A percentile compares a stretch with the other conserved stretches of the same genome.
Conservation (phyloP, 2,329 filamentous ascomycete genomes). For the Paecilomyces formosus region DNA sequence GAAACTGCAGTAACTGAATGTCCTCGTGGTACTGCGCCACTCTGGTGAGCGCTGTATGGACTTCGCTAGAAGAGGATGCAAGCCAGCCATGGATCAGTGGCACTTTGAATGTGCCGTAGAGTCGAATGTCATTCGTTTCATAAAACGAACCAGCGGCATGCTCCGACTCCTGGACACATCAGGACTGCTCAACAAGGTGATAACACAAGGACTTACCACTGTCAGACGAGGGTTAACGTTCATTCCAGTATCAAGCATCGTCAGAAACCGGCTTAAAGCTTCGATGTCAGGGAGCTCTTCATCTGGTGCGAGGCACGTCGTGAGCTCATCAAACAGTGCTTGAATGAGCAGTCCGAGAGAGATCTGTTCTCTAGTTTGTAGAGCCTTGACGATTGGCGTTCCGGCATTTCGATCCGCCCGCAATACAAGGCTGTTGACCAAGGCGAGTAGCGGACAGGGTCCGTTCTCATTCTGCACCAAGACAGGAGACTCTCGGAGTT, state of each 20-base stretch:
- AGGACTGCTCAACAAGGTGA: slow-evolving; percentile 29
- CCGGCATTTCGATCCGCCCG: slow-evolving; percentile 62
- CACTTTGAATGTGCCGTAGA: slow-evolving; percentile 84
- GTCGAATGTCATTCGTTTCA: slow-evolving; percentile 75
- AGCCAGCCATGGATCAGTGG: slow-evolving; percentile 93
- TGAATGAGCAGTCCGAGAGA: slow-evolving; percentile 79
- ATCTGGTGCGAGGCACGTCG: slow-evolving; percentile 63
- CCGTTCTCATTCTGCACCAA: slow-evolving; percentile 91
- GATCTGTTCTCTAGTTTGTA: slow-evolving; percentile 77
- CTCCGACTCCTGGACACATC: slow-evolving; percentile 19
- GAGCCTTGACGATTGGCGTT: slow-evolving; percentile 68
- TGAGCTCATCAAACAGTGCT: slow-evolving; percentile 87
- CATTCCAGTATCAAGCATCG: slow-evolving; percentile 90
- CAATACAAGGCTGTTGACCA: slow-evolving; percentile 86
- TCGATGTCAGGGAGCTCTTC: slow-evolving; percentile 74
- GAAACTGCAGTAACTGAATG: slow-evolving; percentile 79
- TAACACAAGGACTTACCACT: slow-evolving; percentile 34
- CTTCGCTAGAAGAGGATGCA: slow-evolving; percentile 57
- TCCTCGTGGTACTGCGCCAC: slow-evolving; percentile 84
- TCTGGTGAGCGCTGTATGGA: slow-evolving; percentile 62
- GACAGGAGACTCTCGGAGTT: slow-evolving; percentile 72
- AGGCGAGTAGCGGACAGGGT: slow-evolving; percentile 82
- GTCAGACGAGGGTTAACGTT: slow-evolving; percentile 93
- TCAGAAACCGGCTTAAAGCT: slow-evolving; percentile 79
- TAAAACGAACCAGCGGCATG: slow-evolving; percentile 68